Evolutionary conservation across 805 yeast species (phyloP).

Genomic region (Metschnikowia continentalis): DNA sequence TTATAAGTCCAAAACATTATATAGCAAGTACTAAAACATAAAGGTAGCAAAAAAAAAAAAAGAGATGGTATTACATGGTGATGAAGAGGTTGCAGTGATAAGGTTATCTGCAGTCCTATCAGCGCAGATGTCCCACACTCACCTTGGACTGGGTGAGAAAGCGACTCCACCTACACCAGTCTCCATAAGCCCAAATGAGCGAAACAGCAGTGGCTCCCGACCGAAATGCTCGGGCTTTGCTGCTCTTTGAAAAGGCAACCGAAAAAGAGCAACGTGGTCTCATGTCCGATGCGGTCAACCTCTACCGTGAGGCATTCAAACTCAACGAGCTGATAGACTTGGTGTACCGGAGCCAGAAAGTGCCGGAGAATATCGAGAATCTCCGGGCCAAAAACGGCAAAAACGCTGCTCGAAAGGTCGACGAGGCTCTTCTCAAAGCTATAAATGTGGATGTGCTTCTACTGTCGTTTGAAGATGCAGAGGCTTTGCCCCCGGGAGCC

Average conservation of each 20-base stretch:
- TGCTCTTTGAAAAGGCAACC: constrained; percentile 64
- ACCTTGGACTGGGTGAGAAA: background rate
- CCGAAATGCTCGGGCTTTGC: constrained; percentile 45
- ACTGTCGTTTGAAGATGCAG: constrained; percentile 30
- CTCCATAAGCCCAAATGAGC: background rate
- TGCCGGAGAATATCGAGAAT: constrained; percentile 34
- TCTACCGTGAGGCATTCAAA: constrained; percentile 68
- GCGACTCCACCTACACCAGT: background rate
- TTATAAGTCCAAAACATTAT: too few species aligned
- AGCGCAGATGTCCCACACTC: too few species aligned
- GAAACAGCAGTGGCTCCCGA: background rate
- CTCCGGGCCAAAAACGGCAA: constrained; percentile 24
- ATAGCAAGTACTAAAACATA: too few species aligned
- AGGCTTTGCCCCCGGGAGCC: constrained; percentile 17
- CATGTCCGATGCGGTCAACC: constrained; percentile 76
- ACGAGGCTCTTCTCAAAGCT: constrained; percentile 33
- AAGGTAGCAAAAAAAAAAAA: too few species aligned
- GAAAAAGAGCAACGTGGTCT: constrained; percentile 69
- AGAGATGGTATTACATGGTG: too few species aligned
- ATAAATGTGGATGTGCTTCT: constrained; percentile 42
- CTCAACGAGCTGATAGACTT: constrained; percentile 59
- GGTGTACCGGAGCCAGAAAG: constrained; percentile 55
- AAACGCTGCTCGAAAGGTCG: constrained; percentile 28
- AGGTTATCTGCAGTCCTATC: too few species aligned
- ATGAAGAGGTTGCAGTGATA: too few species aligned